Base-by-base conservation (phyloP, 1,139 yeast genomes). In the Torulaspora pretoriensis region DNA sequence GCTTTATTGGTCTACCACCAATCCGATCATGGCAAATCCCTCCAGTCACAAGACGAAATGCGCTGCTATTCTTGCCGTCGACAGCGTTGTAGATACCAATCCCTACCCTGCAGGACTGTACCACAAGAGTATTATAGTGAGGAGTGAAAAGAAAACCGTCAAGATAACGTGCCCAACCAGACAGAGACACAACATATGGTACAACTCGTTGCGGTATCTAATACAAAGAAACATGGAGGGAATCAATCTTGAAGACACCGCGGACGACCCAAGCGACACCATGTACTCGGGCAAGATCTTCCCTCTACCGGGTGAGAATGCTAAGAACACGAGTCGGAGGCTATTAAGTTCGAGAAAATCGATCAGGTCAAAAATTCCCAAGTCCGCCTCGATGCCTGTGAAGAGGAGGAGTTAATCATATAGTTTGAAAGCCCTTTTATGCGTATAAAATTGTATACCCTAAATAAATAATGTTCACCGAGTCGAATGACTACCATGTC, bases 131-230 rank as follows among this genome's bases (percentile, higher is more conserved):
- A 82, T 92, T 46, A 64, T 90, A 42, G 80, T 92, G 42, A 81
- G 76, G 52, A 82, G 96, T 3, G 80, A 80, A 43, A 80, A 78
- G 30, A 78, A 84, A 49, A 70, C 79, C 8, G 68, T 92, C 55
- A 87, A 83, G 65, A 71, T 92, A 43, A 90, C 98, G 0, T 89
- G 97, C 66, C 83, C 95, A 7, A 85, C 88, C 2, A 77, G 95
- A 60, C 83, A 82, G 56, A 80, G 96, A 40, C 97, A 92, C 63
- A 88, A 87, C 59, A 81, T 89, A 42, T 92, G 98, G 98, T 83
- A 75, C 65, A 84, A 87, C 58, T 87, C 96, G 0, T 70, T 92
- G 54, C 77, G 86, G 50, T 89, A 84, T 60, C 68, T 90, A 69
- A 71, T 88, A 35, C 81, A 80, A 60, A 74, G 90, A 57, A 81